Conservation (phyloP, 257 asterid genomes). For the Solanum neorickii region DNA sequence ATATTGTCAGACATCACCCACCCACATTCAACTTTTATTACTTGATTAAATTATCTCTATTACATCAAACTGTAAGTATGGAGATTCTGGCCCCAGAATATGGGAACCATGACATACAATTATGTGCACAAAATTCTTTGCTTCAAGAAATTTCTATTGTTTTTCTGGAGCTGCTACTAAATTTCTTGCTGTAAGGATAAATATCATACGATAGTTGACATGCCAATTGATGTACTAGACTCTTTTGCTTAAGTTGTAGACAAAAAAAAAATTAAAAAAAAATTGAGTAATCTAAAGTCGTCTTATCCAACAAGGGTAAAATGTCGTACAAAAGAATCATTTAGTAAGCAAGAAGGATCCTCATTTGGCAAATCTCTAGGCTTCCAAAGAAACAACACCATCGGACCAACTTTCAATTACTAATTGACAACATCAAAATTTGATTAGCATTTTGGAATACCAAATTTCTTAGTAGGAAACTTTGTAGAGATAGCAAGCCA, state of each 20-base stretch:
- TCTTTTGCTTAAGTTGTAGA: not conserved
- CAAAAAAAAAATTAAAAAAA: too few relatives aligned
- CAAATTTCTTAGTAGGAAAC: not conserved
- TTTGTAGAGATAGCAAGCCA: not conserved
- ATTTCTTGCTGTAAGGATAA: not conserved
- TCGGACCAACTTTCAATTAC: not conserved
- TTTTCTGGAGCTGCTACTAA: not conserved
- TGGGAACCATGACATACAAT: not conserved
- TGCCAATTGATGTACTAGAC: not conserved
- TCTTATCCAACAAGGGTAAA: too few relatives aligned
- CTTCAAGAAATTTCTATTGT: not conserved
- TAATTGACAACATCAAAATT: not conserved
- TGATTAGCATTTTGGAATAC: not conserved
- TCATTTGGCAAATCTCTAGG: not conserved
- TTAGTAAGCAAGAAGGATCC: not conserved
- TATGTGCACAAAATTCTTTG: constrained; percentile 4
- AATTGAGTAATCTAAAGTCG: too few relatives aligned
- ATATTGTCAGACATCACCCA: constrained; percentile 5
- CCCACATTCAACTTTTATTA: not conserved
- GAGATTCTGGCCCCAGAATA: not conserved
- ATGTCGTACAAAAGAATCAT: too few relatives aligned
- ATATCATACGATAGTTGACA: not conserved
- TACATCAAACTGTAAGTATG: constrained; percentile 8
- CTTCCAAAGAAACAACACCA: not conserved
- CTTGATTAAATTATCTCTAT: not conserved